Conservation (phyloP, 306 rosid genomes). For the cucumber (Cucumis sativus) region DNA sequence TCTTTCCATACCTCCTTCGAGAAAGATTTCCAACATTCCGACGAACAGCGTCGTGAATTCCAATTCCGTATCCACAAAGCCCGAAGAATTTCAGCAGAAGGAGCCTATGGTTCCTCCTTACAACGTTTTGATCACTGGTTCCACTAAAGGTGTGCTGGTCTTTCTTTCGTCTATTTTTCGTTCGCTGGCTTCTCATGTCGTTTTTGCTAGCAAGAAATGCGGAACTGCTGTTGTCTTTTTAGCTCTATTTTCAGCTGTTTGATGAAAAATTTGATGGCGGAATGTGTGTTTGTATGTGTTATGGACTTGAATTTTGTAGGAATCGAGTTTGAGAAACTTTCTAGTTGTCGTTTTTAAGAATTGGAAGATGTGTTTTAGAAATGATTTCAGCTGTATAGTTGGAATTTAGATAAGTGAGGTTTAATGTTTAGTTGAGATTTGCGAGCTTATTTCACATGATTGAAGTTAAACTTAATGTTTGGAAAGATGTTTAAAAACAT, state of each 20-base stretch:
- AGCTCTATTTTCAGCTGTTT: neutral
- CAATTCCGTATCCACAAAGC: neutral
- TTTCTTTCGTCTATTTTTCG: neutral
- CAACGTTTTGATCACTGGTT: slow-evolving; percentile 82
- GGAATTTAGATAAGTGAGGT: neutral
- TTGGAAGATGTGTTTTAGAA: neutral
- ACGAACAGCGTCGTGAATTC: slow-evolving; percentile 1
- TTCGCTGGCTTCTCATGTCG: neutral
- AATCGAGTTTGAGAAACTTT: neutral
- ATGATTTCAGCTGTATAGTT: neutral
- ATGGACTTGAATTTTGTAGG: neutral
- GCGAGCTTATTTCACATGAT: neutral
- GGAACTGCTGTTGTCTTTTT: neutral
- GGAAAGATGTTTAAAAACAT: neutral
- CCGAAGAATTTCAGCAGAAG: slow-evolving; percentile 12
- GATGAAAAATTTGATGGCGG: neutral
- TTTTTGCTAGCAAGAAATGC: neutral
- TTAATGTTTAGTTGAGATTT: neutral
- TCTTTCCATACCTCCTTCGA: slow-evolving; percentile 17
- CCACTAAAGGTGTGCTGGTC: slow-evolving; percentile 55
- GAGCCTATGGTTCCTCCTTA: slow-evolving; percentile 66
- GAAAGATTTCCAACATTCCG: slow-evolving; percentile 7
- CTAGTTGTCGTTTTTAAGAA: neutral
- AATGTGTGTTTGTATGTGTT: neutral
- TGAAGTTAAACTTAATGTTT: neutral